Conservation (phyloP, 768 basidiomycete species). For the Xerocomellus chrysenteron region DNA sequence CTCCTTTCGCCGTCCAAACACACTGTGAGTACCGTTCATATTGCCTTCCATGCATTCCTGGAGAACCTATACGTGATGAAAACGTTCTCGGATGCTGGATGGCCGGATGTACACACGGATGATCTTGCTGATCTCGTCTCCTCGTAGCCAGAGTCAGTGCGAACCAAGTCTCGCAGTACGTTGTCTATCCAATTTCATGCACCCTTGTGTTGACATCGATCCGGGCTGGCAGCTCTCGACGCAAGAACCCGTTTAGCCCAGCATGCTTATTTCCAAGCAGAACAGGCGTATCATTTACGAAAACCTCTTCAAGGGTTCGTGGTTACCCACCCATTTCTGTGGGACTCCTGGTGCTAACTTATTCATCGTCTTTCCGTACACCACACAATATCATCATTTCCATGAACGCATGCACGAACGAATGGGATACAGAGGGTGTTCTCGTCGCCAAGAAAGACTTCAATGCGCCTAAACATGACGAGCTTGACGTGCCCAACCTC, state of each 20-base stretch:
- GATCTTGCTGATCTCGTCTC: constrained; percentile 23
- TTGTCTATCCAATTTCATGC: constrained; percentile 3
- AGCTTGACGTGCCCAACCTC: constrained; percentile 70
- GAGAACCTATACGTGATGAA: constrained; percentile 1
- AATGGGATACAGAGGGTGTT: constrained; percentile 75
- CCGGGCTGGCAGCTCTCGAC: constrained; percentile 30
- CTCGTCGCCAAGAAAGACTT: constrained; percentile 99
- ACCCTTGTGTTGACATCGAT: background rate
- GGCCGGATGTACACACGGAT: constrained; percentile 27
- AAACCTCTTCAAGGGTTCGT: constrained; percentile 97
- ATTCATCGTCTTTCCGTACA: background rate
- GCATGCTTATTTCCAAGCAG: constrained; percentile 96
- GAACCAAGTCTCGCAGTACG: constrained; percentile 37
- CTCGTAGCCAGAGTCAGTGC: constrained; percentile 36
- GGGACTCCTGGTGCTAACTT: background rate
- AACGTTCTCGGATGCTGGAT: constrained; percentile 34
- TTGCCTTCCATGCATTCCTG: background rate
- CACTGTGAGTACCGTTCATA: constrained; percentile 22
- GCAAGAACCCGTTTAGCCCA: constrained; percentile 36
- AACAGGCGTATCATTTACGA: constrained; percentile 97
- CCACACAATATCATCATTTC: background rate
- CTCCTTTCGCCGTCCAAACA: constrained; percentile 18
- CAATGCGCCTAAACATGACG: constrained; percentile 96
- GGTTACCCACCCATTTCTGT: background rate
- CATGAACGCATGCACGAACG: background rate